Base-by-base conservation (phyloP, 1,284 basidiomycete species). In the Ceratobasidium sp. region DNA sequence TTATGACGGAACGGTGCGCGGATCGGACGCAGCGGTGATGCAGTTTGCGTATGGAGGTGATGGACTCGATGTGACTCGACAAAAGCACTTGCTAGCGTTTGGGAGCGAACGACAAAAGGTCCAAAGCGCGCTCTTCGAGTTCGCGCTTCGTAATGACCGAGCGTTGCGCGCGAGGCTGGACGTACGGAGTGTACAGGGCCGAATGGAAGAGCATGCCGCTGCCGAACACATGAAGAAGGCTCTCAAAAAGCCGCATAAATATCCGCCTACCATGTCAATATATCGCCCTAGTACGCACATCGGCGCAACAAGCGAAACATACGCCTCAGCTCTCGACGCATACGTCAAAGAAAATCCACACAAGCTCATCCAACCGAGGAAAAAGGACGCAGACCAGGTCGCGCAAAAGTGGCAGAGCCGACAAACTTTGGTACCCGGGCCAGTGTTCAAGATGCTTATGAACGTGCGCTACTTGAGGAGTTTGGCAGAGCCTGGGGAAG, bases 1-100 rank as follows among this genome's bases (percentile, higher is more conserved):
- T 85, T 99, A 99, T 85, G 98, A 99, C 86, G 92, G 99, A 85
- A 99, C 98, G 23, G 97, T 99, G 48, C 94, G 98, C 79, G 97
- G 97, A 78, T 94, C 94, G 82, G 98, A 99, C 84, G 91, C 92
- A 20, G 95, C 96, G 0, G 88, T 99, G 48, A 94, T 98, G 80
- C 98, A 99, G 85, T 99, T 99, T 88, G 89, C 94, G 80, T 99
- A 99, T 84, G 98, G 98, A 20, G 98, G 98, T 78, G 98, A 99
- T 82, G 93, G 94, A 15, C 89, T 99, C 77, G 98, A 99, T 84
- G 96, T 99, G 52, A 98, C 97, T 78, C 97, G 96, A 86, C 95
- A 96, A 85, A 96, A 95, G 83, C 95, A 97, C 85, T 87, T 97
- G 52, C 68, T 78, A 7, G 77, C 71, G 7, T 62, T 74, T 52